A percentile compares a stretch with the other conserved stretches of the same genome.
These are phyloP conservation scores for Xylaria sp. DNA, from an alignment of 2,329 filamentous ascomycete genomes.

Conservation along the genomic window DNA sequence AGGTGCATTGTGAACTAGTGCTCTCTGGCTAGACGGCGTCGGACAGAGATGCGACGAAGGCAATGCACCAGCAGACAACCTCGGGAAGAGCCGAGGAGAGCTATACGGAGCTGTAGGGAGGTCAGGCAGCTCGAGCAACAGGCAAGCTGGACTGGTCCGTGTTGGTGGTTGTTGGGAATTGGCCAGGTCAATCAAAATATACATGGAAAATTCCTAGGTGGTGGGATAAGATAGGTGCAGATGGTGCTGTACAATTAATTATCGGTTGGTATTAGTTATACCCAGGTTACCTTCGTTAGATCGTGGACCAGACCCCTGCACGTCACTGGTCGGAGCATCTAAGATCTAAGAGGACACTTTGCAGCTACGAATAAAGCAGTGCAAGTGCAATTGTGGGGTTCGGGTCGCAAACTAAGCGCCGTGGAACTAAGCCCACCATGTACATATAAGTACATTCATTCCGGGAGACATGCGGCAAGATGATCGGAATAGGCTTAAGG, in stretches of 20 bases:
- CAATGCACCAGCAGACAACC: constrained; percentile 1
- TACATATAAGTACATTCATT: constrained; percentile 1
- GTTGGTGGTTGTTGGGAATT: neutral
- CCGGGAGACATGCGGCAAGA: constrained; percentile 11
- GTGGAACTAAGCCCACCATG: constrained; percentile 7
- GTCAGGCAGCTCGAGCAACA: constrained; percentile 32
- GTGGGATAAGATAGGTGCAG: neutral
- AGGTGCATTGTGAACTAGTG: constrained; percentile 57
- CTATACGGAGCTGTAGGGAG: constrained; percentile 8
- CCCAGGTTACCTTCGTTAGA: constrained; percentile 1
- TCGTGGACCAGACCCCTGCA: constrained; percentile 8
- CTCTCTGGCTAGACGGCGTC: constrained; percentile 22
- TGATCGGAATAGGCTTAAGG: constrained; percentile 26
- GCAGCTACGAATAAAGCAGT: constrained; percentile 39
- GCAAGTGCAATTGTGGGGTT: constrained; percentile 30
- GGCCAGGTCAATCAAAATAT: constrained; percentile 3
- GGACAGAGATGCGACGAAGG: constrained; percentile 15
- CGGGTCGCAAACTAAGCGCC: neutral
- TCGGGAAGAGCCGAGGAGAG: constrained; percentile 20
- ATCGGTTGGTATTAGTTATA: neutral
- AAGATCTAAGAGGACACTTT: constrained; percentile 47
- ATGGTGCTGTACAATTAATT: neutral
- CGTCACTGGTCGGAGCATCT: neutral
- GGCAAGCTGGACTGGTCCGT: constrained; percentile 23
- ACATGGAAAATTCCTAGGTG: neutral